These are phyloP conservation scores for Fusarium oxysporum DNA, from an alignment of 2,329 filamentous ascomycete genomes.

Conservation along the genomic window DNA sequence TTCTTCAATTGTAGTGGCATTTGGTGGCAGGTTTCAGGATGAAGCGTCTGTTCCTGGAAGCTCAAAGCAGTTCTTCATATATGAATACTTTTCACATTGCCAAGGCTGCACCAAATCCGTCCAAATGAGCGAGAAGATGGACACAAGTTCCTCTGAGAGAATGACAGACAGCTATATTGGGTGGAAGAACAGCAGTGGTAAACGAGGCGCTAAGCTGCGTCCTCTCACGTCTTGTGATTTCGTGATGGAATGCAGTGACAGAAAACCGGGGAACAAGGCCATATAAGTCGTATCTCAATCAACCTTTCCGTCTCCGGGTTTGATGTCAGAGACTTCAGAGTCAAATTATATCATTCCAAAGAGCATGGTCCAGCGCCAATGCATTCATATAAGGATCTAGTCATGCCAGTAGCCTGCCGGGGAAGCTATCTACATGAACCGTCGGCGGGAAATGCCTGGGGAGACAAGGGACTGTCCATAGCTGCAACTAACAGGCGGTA, in stretches of 20 bases:
- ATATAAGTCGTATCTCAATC: not conserved
- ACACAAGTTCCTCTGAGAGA: not conserved
- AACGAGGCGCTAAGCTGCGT: not conserved
- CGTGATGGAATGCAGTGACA: not conserved
- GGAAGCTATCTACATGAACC: slow-evolving; percentile 6
- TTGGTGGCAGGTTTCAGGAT: not conserved
- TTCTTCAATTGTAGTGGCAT: not conserved
- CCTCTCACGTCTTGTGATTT: not conserved
- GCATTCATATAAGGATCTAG: not conserved
- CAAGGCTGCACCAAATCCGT: not conserved
- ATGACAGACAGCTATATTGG: not conserved
- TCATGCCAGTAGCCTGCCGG: slow-evolving; percentile 1
- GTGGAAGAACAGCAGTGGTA: not conserved
- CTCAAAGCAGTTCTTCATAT: not conserved
- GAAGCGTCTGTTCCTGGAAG: not conserved
- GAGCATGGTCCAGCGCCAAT: not conserved
- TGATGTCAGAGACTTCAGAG: not conserved
- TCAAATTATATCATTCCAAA: not conserved
- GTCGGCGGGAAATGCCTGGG: not conserved
- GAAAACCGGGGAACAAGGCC: slow-evolving; percentile 10
- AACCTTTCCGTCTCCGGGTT: not conserved
- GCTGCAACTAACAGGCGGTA: not conserved
- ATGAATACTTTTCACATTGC: slow-evolving; percentile 1
- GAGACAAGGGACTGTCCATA: not conserved
- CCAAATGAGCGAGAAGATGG: not conserved